Percentiles rank a stretch among this genome's conserved stretches.
phyloP scores from a whole-genome alignment of 768 basidiomycete genomes.

The Mycena crocata region DNA sequence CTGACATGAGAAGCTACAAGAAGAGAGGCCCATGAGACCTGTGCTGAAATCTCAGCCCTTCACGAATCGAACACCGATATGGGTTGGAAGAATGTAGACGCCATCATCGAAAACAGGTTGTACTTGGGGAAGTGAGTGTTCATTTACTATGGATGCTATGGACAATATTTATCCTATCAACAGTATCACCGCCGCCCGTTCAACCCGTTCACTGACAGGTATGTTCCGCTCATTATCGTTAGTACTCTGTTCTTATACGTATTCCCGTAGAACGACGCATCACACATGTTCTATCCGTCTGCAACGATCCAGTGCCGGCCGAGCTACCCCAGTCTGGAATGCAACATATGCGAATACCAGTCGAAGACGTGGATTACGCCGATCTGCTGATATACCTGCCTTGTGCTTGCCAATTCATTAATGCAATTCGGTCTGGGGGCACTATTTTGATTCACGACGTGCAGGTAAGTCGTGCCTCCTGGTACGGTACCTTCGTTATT shows the following conservation, averaged over 20 bases:
- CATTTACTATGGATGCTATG: too few relatives aligned
- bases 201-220: conserved; percentile 70
- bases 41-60: too few relatives aligned
- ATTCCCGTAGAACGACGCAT: conserved; percentile 69
- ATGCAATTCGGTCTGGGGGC: conserved; percentile 66
- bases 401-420: conserved; percentile 73
- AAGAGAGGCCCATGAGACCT: too few relatives aligned
- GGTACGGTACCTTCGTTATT: neutral
- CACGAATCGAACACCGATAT: too few relatives aligned
- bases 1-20: too few relatives aligned
- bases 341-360: conserved; percentile 74
- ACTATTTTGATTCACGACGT: conserved; percentile 76
- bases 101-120: too few relatives aligned
- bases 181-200: conserved; percentile 77
- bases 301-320: conserved; percentile 76
- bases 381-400: conserved; percentile 77
- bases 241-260: neutral
- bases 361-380: conserved; percentile 77
- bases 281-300: conserved; percentile 85
- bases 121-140: too few relatives aligned
- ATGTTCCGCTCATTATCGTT: neutral
- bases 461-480: conserved; percentile 42
- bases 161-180: conserved; percentile 31
- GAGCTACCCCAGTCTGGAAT: conserved; percentile 78
- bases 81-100: too few relatives aligned